Evolutionary conservation across 2,329 filamentous ascomycete species (phyloP).

Genomic region (Phaeoacremonium minimum): DNA sequence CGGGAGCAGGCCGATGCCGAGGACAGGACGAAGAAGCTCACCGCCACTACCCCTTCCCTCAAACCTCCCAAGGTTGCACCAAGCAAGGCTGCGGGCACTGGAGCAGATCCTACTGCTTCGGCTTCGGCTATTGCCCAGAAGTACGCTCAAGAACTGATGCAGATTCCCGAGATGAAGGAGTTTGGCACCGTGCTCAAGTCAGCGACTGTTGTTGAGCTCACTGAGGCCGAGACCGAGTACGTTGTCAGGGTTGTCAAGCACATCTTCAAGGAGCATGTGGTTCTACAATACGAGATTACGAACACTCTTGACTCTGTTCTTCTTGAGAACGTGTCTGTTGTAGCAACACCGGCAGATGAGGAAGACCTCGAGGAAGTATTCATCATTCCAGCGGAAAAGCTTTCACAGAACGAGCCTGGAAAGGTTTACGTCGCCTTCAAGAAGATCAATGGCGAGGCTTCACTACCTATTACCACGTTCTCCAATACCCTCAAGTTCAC

Average conservation of each 20-base stretch:
- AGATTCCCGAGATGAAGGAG: conserved; percentile 85
- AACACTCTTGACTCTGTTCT: conserved; percentile 92
- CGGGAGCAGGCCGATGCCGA: conserved; percentile 94
- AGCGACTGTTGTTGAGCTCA: conserved; percentile 79
- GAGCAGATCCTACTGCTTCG: conserved; percentile 71
- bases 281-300: conserved; percentile 95
- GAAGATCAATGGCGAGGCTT: conserved; percentile 69
- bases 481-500: conserved; percentile 95
- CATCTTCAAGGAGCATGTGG: conserved; percentile 94
- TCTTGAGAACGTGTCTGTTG: conserved; percentile 81
- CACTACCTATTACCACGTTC: conserved; percentile 78
- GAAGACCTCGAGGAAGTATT: conserved; percentile 88
- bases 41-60: conserved; percentile 83
- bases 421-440: conserved; percentile 95
- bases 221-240: conserved; percentile 96
- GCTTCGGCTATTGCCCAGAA: conserved; percentile 80
- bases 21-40: conserved; percentile 95
- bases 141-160: conserved; percentile 81
- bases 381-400: conserved; percentile 81
- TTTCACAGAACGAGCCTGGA: conserved; percentile 80
- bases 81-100: conserved; percentile 63
- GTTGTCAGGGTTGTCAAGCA: conserved; percentile 93
- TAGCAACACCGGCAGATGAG: conserved; percentile 74
- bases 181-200: conserved; percentile 93
- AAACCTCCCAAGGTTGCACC: conserved; percentile 84